Base-by-base conservation (phyloP, 441 rosid species). In the Euphorbia celastroides region DNA sequence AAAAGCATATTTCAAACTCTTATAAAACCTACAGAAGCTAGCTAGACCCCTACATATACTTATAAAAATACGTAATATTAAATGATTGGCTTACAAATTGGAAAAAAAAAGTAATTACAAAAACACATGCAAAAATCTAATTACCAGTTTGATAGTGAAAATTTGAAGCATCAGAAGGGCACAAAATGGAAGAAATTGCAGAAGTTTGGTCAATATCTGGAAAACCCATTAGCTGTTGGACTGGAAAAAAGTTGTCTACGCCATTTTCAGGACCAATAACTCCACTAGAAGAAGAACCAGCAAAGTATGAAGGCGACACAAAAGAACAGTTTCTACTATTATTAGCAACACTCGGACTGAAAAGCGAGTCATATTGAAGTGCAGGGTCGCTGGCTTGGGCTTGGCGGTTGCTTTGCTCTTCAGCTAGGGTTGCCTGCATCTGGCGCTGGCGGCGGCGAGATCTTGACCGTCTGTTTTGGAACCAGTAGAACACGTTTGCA, bases 401-500 rank as follows among this genome's bases (percentile, higher is more conserved):
- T 41, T 75, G 83, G 1, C 62, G 74, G 46, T 68, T 75, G 32
- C 70, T 70, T 57, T 75, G 83, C 58, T 73, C 82, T 22, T 74
- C 81, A 0, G 78, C 86, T 12, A 86, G 86, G 57, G 80, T 80
- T 5, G 92, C 97, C 73, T 87, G 95, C 71, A 93, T 76, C 83
- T 90, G 96, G 17, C 98, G 79, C 74, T 93, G 98, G 20, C 97
- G 88, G 78, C 96, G 85, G 69, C 97, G 98, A 64, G 97, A 88
- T 79, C 98, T 83, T 26, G 98, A 90, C n/a, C 98, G 79, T 51
- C 98, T 68, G 78, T 93, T 93, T 78, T 93, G 98, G 81, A 93
- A 93, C 98, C 98, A 93, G 79, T 93, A 93, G 81, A 93, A 93
- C 80, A 93, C 97, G 78, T 93, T 93, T 52, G 99, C 97, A 44